Evolutionary conservation across 2,329 filamentous ascomycete species (phyloP).

Genomic region (Pezicula rhizophila): DNA sequence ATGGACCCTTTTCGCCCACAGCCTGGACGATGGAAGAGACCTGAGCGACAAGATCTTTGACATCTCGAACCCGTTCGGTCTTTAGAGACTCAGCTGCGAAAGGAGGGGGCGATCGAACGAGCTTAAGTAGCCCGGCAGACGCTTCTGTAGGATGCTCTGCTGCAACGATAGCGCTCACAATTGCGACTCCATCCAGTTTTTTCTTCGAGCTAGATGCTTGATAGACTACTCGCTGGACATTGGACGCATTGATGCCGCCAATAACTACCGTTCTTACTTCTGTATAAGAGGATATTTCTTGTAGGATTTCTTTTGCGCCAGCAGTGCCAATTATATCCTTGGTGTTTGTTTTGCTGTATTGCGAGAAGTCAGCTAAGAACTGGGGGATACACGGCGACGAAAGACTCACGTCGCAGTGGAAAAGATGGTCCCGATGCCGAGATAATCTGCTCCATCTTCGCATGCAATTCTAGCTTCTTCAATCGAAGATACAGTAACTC

Average conservation of each 20-base stretch:
- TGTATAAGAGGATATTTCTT: conserved; percentile 40
- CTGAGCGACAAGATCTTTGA: conserved; percentile 17
- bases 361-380: conserved; percentile 6
- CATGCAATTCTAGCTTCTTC: conserved; percentile 70
- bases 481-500: conserved; percentile 73
- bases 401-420: conserved; percentile 65
- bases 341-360: conserved; percentile 70
- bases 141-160: conserved; percentile 60
- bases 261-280: conserved; percentile 70
- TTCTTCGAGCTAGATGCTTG: conserved; percentile 54
- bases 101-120: conserved; percentile 37
- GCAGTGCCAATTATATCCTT: conserved; percentile 73
- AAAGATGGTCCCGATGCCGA: conserved; percentile 87
- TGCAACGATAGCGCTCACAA: conserved; percentile 84
- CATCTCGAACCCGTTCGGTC: conserved; percentile 13
- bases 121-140: conserved; percentile 49
- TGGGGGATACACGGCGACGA: not conserved
- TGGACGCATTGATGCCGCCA: conserved; percentile 76
- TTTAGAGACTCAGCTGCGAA: conserved; percentile 16
- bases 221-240: conserved; percentile 67
- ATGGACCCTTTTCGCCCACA: conserved; percentile 58
- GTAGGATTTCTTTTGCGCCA: conserved; percentile 63
- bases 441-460: conserved; percentile 74
- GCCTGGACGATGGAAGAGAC: conserved; percentile 44
- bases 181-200: conserved; percentile 70